A percentile compares a stretch with the other conserved stretches of the same genome.
phyloP scores from a whole-genome alignment of 164 flowering plant genomes.

The Protea cynaroides region DNA sequence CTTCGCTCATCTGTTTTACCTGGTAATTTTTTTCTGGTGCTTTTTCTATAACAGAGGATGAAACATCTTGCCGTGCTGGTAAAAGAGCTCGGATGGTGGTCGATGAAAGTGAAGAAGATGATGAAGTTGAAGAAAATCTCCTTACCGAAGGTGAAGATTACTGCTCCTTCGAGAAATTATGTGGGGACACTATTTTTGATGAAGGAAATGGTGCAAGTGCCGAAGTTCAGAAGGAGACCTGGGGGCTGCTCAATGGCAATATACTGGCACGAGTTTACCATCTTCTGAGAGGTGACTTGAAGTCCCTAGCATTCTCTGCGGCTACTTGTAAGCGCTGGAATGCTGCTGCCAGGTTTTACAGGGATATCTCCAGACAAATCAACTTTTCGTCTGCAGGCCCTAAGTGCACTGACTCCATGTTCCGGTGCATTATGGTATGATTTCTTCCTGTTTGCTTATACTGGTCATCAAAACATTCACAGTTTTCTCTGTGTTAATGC shows the following conservation, averaged over 20 bases:
- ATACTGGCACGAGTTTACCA: slow-evolving; percentile 78
- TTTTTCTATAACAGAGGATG: slow-evolving; percentile 17
- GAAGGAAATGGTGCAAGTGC: slow-evolving; percentile 27
- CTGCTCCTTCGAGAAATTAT: slow-evolving; percentile 62
- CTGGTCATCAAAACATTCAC: not conserved
- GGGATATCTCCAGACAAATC: slow-evolving; percentile 48
- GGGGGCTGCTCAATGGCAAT: slow-evolving; percentile 77
- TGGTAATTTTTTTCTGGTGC: not conserved
- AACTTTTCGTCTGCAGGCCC: slow-evolving; percentile 67
- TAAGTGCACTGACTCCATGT: slow-evolving; percentile 54
- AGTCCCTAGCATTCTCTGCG: slow-evolving; percentile 66
- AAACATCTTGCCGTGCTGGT: slow-evolving; percentile 25
- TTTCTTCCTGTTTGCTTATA: slow-evolving; percentile 4
- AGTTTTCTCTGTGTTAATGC: slow-evolving; percentile 7
- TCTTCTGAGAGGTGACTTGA: slow-evolving; percentile 70
- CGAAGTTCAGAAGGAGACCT: slow-evolving; percentile 35
- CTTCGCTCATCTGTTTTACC: not conserved
- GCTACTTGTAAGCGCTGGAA: slow-evolving; percentile 89
- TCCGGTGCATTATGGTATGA: slow-evolving; percentile 62
- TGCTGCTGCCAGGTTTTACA: slow-evolving; percentile 59
- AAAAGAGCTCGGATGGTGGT: slow-evolving; percentile 51
- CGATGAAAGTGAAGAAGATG: slow-evolving; percentile 62
- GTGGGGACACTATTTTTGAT: slow-evolving; percentile 37
- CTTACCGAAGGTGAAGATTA: slow-evolving; percentile 28
- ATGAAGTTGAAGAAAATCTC: slow-evolving; percentile 40